These are phyloP conservation scores for Neoarthrinium moseri DNA, from an alignment of 2,329 filamentous ascomycete genomes.

Conservation along the genomic window DNA sequence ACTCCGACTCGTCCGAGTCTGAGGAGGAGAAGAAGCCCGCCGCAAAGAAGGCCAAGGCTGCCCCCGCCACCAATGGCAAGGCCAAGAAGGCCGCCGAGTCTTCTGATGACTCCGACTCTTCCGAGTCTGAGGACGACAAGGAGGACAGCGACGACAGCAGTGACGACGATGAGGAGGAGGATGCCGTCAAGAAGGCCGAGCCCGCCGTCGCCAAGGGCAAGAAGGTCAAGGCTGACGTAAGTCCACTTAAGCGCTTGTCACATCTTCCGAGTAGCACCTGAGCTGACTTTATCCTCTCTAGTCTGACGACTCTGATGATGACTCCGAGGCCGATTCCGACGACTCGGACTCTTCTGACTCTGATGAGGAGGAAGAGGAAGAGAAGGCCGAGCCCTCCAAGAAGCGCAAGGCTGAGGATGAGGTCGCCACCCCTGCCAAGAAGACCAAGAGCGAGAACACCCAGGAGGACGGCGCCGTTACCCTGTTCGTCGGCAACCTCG, in stretches of 20 bases:
- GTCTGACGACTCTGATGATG: conserved; percentile 27
- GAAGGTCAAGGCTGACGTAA: conserved; percentile 15
- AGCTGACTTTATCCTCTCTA: too few relatives aligned
- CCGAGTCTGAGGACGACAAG: conserved; percentile 30
- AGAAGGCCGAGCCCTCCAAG: conserved; percentile 46
- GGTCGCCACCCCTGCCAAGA: conserved; percentile 55
- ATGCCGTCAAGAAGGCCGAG: conserved; percentile 21
- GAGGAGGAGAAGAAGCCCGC: conserved; percentile 30
- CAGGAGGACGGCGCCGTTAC: conserved; percentile 54
- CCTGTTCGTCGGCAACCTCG: conserved; percentile 86
- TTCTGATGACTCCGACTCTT: conserved; percentile 31
- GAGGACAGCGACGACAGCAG: conserved; percentile 25
- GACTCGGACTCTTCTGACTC: conserved; percentile 31
- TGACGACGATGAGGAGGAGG: conserved; percentile 25
- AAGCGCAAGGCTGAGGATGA: conserved; percentile 66
- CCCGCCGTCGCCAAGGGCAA: conserved; percentile 18
- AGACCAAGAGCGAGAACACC: conserved; percentile 60
- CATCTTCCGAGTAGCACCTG: too few relatives aligned
- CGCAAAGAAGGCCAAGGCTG: conserved; percentile 22
- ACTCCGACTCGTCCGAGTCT: conserved; percentile 25
- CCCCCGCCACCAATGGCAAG: conserved; percentile 30
- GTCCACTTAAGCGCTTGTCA: too few relatives aligned
- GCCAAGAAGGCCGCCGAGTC: conserved; percentile 30
- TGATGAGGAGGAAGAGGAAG: conserved; percentile 38
- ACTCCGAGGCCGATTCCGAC: conserved; percentile 30